Percentiles rank a stretch among this genome's conserved stretches.
phyloP scores from a whole-genome alignment of 139 green algal species.

The Micromonas commoda region DNA sequence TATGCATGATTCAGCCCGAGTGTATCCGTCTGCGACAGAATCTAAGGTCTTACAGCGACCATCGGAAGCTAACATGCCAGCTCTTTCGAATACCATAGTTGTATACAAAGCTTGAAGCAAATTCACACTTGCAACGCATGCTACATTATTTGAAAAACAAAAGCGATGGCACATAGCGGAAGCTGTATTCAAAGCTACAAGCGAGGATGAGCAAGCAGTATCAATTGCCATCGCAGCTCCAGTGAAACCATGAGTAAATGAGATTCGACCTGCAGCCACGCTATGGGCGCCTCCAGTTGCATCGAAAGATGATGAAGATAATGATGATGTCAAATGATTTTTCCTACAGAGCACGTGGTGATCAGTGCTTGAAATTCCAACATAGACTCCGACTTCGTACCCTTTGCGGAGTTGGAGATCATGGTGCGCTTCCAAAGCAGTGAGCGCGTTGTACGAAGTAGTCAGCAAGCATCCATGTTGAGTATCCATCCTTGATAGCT shows the following conservation, averaged over 20 bases:
- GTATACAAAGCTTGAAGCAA: conserved; percentile 55
- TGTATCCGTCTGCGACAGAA: conserved; percentile 69
- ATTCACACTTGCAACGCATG: conserved; percentile 58
- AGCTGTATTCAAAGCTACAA: conserved; percentile 40
- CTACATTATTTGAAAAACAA: background rate
- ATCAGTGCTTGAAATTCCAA: background rate
- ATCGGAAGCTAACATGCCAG: conserved; percentile 67
- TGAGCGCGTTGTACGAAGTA: background rate
- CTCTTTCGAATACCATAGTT: conserved; percentile 2
- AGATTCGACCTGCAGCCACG: conserved; percentile 49
- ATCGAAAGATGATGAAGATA: background rate
- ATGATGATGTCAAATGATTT: background rate
- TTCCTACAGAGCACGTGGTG: background rate
- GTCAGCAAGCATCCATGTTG: background rate
- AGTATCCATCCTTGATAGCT: background rate
- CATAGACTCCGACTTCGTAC: background rate
- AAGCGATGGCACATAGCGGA: conserved; percentile 9
- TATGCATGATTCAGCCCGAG: conserved; percentile 31
- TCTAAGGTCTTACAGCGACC: conserved; percentile 74
- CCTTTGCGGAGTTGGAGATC: too few species aligned
- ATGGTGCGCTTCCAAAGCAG: too few species aligned
- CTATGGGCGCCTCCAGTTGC: conserved; percentile 37
- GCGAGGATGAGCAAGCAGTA: conserved; percentile 71
- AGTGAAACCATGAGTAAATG: conserved; percentile 46
- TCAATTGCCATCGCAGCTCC: conserved; percentile 46